phyloP scores from a whole-genome alignment of 2,329 filamentous ascomycete species.

The Madurella fahalii region DNA sequence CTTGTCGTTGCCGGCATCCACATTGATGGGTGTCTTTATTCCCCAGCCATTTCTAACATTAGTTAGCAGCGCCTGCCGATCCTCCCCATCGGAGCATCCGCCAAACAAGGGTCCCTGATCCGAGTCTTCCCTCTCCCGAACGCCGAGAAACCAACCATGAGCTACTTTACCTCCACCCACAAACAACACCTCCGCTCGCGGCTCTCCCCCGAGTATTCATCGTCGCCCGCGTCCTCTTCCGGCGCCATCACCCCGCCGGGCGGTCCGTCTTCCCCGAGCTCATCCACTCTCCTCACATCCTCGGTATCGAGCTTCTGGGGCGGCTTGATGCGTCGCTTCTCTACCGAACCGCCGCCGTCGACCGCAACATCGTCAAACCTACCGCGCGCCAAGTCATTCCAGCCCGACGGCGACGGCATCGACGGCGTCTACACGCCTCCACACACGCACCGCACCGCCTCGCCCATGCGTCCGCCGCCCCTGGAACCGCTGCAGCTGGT shows the following conservation, averaged over 20 bases:
- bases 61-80: neutral
- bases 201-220: constrained; percentile 18
- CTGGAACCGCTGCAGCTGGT: constrained; percentile 73
- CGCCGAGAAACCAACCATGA: constrained; percentile 17
- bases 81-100: neutral
- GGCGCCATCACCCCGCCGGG: constrained; percentile 28
- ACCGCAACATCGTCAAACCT: constrained; percentile 13
- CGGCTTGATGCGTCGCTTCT: constrained; percentile 65
- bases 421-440: constrained; percentile 58
- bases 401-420: constrained; percentile 37
- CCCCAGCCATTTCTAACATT: neutral
- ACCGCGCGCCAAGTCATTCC: constrained; percentile 25
- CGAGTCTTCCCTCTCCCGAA: neutral
- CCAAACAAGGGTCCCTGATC: neutral
- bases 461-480: constrained; percentile 82
- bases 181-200: constrained; percentile 12
- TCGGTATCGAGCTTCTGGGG: constrained; percentile 46
- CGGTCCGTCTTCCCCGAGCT: constrained; percentile 22
- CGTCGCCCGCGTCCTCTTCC: constrained; percentile 27
- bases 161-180: constrained; percentile 17
- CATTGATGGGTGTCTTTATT: constrained; percentile 3
- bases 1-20: neutral
- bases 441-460: constrained; percentile 55
- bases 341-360: constrained; percentile 40
- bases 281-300: constrained; percentile 29